Evolutionary conservation across 352 stramenopile species (phyloP).

Genomic region (Phytophthora pinifolia): DNA sequence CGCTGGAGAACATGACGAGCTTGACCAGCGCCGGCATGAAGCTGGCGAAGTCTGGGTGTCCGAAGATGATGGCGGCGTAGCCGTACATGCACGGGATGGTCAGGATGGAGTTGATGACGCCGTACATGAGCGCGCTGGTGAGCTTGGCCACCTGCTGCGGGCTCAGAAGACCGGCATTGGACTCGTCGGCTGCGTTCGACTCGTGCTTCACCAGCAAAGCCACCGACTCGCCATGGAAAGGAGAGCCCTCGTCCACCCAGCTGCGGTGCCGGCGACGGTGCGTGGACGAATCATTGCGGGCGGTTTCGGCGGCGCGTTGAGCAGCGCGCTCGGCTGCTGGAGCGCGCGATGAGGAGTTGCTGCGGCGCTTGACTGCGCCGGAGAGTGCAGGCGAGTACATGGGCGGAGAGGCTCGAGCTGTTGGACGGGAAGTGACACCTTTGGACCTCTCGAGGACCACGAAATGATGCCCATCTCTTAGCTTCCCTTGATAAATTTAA

Average conservation of each 20-base stretch:
- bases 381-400: conserved; percentile 75
- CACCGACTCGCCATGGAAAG: conserved; percentile 27
- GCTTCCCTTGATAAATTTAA: no score
- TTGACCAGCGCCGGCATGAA: conserved; percentile 94
- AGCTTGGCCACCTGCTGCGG: conserved; percentile 27
- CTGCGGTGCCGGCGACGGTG: conserved; percentile 35
- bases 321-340: conserved; percentile 21
- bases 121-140: conserved; percentile 57
- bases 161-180: neutral
- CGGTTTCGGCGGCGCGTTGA: conserved; percentile 20
- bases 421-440: conserved; percentile 1
- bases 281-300: conserved; percentile 9
- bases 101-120: conserved; percentile 94
- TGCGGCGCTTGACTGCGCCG: conserved; percentile 47
- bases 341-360: conserved; percentile 32
- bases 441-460: conserved; percentile 10
- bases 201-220: conserved; percentile 31
- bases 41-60: conserved; percentile 83
- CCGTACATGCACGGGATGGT: conserved; percentile 94
- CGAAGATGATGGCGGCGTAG: conserved; percentile 96
- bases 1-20: conserved; percentile 95
- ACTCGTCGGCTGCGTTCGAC: neutral
- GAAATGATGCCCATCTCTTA: neutral
- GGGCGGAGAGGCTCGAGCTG: neutral
- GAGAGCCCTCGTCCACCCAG: conserved; percentile 34